Base-by-base conservation (phyloP, 257 asterid species). In the Ilex asprella region DNA sequence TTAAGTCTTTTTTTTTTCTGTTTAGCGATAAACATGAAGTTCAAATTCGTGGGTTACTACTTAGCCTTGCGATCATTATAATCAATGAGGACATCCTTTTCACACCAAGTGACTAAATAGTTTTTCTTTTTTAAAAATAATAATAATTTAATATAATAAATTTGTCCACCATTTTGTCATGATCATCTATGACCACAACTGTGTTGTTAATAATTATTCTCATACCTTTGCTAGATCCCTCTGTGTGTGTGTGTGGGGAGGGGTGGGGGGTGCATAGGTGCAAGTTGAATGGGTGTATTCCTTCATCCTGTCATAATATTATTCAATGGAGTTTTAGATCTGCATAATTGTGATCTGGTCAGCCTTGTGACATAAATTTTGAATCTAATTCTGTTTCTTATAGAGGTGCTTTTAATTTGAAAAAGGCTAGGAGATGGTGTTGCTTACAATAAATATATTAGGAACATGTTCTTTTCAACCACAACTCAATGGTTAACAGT, bases 391-490 rank as follows among this genome's bases (percentile, higher is more conserved):
- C 12, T 60, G 56, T 53, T 67, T 16, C 11, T 59, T 12, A 21
- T 46, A 2, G 6, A 46, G 52, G 52, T 46, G 52, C 10, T 7
- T 46, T 46, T 41, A 58, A 41, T 41, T 41, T 41, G 12, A 41
- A 41, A 41, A 41, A 11, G 47, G 12, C 47, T 41, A 41, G 12
- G 7, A 6, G 47, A 41, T 41, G 12, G 10, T 41, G 27, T 41
- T 7, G 47, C 12, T 7, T 6, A 41, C 1, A 41, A 41, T 41
- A 16, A 13, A 58, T 56, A 52, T 64, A 69, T 27, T 63, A 57
- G 57, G 65, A 70, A 59, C 51, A 60, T 55, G 70, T 58, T 30
- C 39, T 64, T 63, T 70, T 63, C 70, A 54, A 39, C 46, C 39
- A 58, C n/a, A 63, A 9, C 29, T 51, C 8, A 46, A 12, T 46